Base-by-base conservation (phyloP, 31 red algal genomes). In the Odonthalia washingtoniensis region DNA sequence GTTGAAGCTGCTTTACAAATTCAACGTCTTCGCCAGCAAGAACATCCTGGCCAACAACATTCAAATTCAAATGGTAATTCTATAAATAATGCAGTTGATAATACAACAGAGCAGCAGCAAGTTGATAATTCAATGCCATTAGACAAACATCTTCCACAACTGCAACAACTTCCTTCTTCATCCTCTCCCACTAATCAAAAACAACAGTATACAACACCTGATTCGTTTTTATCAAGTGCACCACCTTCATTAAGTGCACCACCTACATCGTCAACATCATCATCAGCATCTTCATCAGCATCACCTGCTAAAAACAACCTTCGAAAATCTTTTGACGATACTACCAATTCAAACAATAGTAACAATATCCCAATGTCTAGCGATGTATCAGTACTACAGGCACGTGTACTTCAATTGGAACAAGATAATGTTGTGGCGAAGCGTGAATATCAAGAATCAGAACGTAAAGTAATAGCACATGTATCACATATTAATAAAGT, bases 401-500 rank as follows among this genome's bases (percentile, higher is more conserved):
- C 52, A 35, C 43, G 82, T 3, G 64, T 91, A 21, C 80, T 53
- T 14, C 40, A 67, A 26, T 64, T 91, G n/a, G 89, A 91, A 60
- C 43, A 91, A 39, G 36, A 79, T 28, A 85, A 85, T 35, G 57
- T 62, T 1, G 30, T 49, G 14, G 49, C 72, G 27, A 80, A 91
- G 60, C 21, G 66, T 46, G 89, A 91, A 38, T 68, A 78, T 24
- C 78, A 33, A 37, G 74, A 92, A 34, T 72, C 84, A 0, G 86
- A 90, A 24, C 46, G 76, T 40, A 94, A 85, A 64, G 87, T 94
- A 4, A 74, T 70, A 0, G 92, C 92, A 5, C 92, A 94, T 64
- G 92, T 94, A 24, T 31, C 85, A 0, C 92, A 94, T 73, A 86
- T 86, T n/a, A 65, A 70, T 2, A 89, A 80, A 46, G 90, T 94